Evolutionary conservation across 2,329 filamentous ascomycete species (phyloP), one percentile per base, ranked within the genome.

Genomic region (Dryadomyces quercus-mongolicae): DNA sequence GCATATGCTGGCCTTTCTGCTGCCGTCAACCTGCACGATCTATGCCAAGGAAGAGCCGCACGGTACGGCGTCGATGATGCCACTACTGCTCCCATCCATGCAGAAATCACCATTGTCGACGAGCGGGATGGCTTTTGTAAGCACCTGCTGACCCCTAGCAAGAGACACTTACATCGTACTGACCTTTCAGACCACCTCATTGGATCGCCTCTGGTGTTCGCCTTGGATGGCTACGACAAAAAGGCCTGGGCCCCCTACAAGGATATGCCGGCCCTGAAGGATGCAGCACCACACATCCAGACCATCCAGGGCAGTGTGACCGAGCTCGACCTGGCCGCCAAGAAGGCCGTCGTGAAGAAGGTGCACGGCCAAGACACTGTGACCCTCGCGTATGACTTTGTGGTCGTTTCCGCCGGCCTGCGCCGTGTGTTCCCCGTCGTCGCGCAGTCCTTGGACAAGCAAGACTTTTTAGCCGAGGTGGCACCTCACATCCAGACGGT

Each of bases 61-160:
- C 76, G 81, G 15, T 62, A 56, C 51, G 62, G 60, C 48, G 58
- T 56, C 51, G 55, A 61, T 42, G 49, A 52, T 38, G 10, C 44
- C 6, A 45, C 36, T 50, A 16, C 18, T 42, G 55, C 57, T 57
- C 54, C 54, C 57, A 71, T 84, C 47, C 74, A 79, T 1, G 67
- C 88, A 15, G 77, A 88, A 42, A 82, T 91, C 51, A 89, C 84
- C 21, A 76, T 91, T 21, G 81, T 88, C 22, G 86, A 91, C 62
- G 85, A 90, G 66, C 74, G 85, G n/a, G 86, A 91, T 71, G 87
- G 87, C n/a, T 90, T 82, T 66, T 90, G 86, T 90, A 72, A 61
- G 83, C 44, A 22, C 3, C 40, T 18, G 18, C 10, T 45, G 1
- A 46, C 18, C 15, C 36, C 50, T 51, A n/a, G n/a, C n/a, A n/a